These are phyloP conservation scores for Thyridium curvatum DNA, from an alignment of 2,329 filamentous ascomycete species.

Conservation along the genomic window DNA sequence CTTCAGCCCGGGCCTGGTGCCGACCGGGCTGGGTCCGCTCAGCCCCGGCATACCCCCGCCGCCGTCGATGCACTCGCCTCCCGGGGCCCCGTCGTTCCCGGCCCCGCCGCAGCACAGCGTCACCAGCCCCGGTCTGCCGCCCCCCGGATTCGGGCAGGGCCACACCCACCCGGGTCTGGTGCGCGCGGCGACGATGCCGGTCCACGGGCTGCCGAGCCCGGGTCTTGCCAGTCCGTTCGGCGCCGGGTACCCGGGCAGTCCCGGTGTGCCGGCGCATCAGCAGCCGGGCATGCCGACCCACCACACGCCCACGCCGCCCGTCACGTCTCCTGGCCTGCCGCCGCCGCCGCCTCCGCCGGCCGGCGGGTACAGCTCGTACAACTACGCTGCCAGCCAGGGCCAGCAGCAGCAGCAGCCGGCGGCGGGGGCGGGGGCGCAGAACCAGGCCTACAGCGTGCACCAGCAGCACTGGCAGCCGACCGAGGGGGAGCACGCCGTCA, in stretches of 20 bases:
- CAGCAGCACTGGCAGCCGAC: slow-evolving; percentile 65
- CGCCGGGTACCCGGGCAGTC: slow-evolving; percentile 36
- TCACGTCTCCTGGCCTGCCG: slow-evolving; percentile 27
- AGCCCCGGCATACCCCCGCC: slow-evolving; percentile 29
- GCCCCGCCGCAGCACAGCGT: slow-evolving; percentile 29
- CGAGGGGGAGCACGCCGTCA: slow-evolving; percentile 46
- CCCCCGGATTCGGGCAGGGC: slow-evolving; percentile 31
- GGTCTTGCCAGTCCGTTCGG: slow-evolving; percentile 36
- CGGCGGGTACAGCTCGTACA: slow-evolving; percentile 52
- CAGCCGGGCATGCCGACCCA: slow-evolving; percentile 4
- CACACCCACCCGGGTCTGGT: slow-evolving; percentile 28
- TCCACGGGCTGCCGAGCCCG: slow-evolving; percentile 30
- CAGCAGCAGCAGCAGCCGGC: slow-evolving; percentile 4
- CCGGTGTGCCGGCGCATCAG: slow-evolving; percentile 31
- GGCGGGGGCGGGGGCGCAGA: slow-evolving; percentile 13
- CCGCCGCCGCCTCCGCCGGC: slow-evolving; percentile 37
- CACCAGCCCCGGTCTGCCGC: slow-evolving; percentile 30
- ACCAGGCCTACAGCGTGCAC: slow-evolving; percentile 53
- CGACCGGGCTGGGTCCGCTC: slow-evolving; percentile 35
- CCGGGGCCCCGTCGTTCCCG: slow-evolving; percentile 29
- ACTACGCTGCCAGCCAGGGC: slow-evolving; percentile 18
- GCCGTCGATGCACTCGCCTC: slow-evolving; percentile 26
- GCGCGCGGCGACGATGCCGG: slow-evolving; percentile 44
- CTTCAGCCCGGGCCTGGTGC: slow-evolving; percentile 46
- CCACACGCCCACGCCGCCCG: slow-evolving; percentile 22